These are phyloP conservation scores for Odontarrhena argentea DNA, from an alignment of 345 rosid genomes.

Conservation along the genomic window DNA sequence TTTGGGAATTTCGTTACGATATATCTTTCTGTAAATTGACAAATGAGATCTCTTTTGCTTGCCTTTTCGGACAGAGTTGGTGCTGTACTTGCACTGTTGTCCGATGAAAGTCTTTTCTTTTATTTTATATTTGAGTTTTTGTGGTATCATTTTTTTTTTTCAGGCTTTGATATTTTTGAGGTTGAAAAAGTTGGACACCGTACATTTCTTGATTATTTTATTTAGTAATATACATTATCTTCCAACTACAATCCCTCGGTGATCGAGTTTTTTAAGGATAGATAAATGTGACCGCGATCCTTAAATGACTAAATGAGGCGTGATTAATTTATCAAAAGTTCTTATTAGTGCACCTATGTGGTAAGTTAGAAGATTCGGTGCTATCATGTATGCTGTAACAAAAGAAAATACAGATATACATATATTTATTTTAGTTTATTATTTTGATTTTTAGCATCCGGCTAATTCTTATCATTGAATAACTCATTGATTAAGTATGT, in stretches of 20 bases:
- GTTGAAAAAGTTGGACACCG: conserved; percentile 25
- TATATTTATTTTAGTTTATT: too few species aligned
- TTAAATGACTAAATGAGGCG: neutral
- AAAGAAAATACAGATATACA: too few species aligned
- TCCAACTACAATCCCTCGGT: neutral
- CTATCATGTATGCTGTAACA: too few species aligned
- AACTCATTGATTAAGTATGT: too few species aligned
- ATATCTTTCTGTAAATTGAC: conserved; percentile 25
- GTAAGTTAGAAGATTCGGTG: too few species aligned
- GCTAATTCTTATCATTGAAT: too few species aligned
- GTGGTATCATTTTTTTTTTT: conserved; percentile 18
- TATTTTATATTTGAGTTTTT: neutral
- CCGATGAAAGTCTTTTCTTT: conserved; percentile 3
- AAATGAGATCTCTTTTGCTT: conserved; percentile 6
- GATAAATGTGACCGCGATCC: neutral
- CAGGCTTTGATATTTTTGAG: conserved; percentile 32
- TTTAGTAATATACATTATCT: conserved; percentile 25
- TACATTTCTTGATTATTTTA: neutral
- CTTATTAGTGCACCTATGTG: too few species aligned
- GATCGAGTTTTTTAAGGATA: conserved; percentile 1
- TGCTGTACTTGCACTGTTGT: conserved; percentile 40
- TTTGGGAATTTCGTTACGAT: neutral
- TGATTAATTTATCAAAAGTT: too few species aligned
- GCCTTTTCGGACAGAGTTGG: conserved; percentile 33
- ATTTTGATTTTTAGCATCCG: too few species aligned